Conservation (phyloP, 2,329 filamentous ascomycete genomes). For the Colletotrichum higginsianum region DNA sequence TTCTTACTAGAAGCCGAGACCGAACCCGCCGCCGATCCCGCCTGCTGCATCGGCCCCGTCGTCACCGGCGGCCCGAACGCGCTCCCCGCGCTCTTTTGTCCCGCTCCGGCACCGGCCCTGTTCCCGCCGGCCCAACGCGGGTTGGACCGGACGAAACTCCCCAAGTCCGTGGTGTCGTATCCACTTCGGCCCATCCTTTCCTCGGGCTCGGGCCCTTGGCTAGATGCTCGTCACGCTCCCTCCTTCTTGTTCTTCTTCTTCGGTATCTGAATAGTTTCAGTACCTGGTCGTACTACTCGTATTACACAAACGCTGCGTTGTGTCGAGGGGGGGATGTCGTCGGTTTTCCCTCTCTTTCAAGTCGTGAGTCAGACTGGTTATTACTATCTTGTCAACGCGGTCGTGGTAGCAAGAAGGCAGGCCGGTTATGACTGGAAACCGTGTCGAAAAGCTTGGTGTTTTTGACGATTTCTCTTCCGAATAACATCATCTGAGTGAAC, state of each 20-base stretch:
- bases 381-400: conserved; percentile 11
- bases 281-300: too few species aligned
- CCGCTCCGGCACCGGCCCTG: background rate
- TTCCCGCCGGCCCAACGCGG: conserved; percentile 1
- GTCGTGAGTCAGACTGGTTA: background rate
- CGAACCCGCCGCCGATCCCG: conserved; percentile 3
- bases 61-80: background rate
- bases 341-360: too few species aligned
- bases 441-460: conserved; percentile 13
- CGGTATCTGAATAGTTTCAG: background rate
- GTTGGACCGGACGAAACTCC: background rate
- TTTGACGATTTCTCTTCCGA: conserved; percentile 27
- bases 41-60: background rate
- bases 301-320: too few species aligned
- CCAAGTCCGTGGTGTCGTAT: conserved; percentile 36
- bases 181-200: conserved; percentile 41
- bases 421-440: background rate
- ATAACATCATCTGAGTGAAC: conserved; percentile 31
- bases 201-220: background rate
- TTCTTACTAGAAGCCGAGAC: conserved; percentile 12
- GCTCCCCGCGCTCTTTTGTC: background rate
- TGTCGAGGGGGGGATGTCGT: too few species aligned
- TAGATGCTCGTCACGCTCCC: background rate
- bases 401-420: conserved; percentile 10
- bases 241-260: background rate